phyloP scores from a whole-genome alignment of 2,329 filamentous ascomycete genomes.

The Penicillium sp. region DNA sequence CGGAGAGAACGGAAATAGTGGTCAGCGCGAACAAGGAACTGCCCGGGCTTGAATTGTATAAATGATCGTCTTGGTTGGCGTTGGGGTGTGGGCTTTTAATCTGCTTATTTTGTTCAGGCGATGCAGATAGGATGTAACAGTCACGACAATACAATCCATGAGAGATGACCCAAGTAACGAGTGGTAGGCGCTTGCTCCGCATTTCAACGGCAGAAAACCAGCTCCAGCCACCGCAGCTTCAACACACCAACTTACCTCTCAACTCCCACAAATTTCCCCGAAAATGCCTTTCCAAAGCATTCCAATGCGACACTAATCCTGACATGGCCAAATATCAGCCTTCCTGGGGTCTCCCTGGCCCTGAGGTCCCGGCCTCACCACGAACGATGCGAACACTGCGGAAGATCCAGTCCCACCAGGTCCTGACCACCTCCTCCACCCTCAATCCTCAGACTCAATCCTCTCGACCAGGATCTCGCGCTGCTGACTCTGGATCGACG shows the following conservation, averaged over 20 bases:
- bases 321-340: constrained; percentile 25
- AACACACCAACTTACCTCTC: neutral
- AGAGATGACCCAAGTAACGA: neutral
- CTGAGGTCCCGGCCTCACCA: constrained; percentile 53
- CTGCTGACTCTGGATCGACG: constrained; percentile 24
- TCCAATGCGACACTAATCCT: constrained; percentile 11
- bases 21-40: constrained; percentile 17
- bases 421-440: constrained; percentile 62
- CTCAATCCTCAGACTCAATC: constrained; percentile 55
- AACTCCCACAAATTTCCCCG: neutral
- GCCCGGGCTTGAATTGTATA: constrained; percentile 14
- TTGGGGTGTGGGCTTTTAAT: constrained; percentile 6
- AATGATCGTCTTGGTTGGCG: constrained; percentile 16
- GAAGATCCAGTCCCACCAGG: constrained; percentile 72
- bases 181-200: constrained; percentile 10
- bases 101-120: constrained; percentile 2
- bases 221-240: constrained; percentile 19
- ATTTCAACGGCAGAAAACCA: constrained; percentile 26
- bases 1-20: constrained; percentile 31
- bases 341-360: constrained; percentile 27
- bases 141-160: neutral
- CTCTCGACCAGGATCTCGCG: constrained; percentile 16
- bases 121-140: neutral
- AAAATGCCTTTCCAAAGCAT: constrained; percentile 7
- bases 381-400: constrained; percentile 66